Percentiles rank a stretch among this genome's conserved stretches.
Conservation (phyloP, 2,329 filamentous ascomycete genomes). For the Neonectria ditissima region DNA sequence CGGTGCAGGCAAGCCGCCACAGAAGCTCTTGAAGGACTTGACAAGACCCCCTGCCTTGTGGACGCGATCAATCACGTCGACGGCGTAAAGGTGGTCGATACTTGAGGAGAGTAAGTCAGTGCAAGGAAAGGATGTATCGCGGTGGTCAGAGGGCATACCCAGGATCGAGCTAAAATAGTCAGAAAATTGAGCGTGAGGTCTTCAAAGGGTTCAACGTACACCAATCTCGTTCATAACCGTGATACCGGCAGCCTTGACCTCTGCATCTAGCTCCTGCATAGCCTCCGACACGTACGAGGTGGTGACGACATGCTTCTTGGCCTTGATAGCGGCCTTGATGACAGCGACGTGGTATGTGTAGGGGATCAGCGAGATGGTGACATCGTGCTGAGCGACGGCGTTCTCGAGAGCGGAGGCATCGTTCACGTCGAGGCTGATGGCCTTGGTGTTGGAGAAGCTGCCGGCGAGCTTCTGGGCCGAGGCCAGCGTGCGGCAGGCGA, state of each 20-base stretch:
- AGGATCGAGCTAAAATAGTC: not conserved
- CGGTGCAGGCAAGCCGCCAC: conserved; percentile 72
- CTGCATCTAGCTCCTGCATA: conserved; percentile 84
- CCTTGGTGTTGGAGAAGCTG: no score
- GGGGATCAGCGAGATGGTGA: no score
- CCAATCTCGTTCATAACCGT: conserved; percentile 99
- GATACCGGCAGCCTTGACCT: conserved; percentile 90
- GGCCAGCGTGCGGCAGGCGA: no score
- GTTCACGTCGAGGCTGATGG: no score
- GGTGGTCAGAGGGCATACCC: not conserved
- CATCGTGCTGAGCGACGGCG: no score
- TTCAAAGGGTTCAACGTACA: conserved; percentile 51
- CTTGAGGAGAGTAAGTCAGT: conserved; percentile 19
- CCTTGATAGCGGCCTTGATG: no score
- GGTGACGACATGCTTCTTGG: no score
- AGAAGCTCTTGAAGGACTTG: conserved; percentile 83
- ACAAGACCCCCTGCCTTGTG: conserved; percentile 90
- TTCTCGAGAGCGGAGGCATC: no score
- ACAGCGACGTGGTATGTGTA: no score
- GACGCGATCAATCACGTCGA: conserved; percentile 90
- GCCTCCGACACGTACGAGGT: no score
- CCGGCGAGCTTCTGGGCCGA: no score
- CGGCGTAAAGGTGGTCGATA: conserved; percentile 70
- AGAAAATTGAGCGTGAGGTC: not conserved
- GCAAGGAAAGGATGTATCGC: not conserved